These are phyloP conservation scores for Aureobasidium lini DNA, from an alignment of 2,329 filamentous ascomycete species.

Conservation along the genomic window DNA sequence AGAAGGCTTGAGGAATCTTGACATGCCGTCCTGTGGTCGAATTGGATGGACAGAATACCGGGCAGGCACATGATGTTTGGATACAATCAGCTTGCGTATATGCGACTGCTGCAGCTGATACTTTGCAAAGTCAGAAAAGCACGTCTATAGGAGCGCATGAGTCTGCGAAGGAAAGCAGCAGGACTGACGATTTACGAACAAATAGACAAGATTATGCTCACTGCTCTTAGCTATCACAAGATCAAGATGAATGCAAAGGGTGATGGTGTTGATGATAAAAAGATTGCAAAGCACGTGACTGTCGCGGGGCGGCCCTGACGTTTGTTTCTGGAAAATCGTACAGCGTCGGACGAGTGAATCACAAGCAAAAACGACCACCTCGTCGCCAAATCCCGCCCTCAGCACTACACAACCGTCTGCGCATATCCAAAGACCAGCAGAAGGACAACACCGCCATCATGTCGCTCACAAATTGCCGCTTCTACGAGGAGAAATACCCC, in stretches of 20 bases:
- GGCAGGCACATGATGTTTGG: too few species aligned
- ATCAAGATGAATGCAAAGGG: background rate
- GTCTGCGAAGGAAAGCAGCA: too few species aligned
- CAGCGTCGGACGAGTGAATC: background rate
- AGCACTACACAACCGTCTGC: background rate
- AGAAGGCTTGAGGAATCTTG: too few species aligned
- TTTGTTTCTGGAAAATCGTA: constrained; percentile 6
- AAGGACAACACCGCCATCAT: constrained; percentile 14
- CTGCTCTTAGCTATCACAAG: background rate
- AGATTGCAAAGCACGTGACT: constrained; percentile 7
- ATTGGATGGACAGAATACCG: background rate
- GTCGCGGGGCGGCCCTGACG: constrained; percentile 9
- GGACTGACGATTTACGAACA: too few species aligned
- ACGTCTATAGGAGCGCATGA: too few species aligned
- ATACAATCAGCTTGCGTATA: too few species aligned
- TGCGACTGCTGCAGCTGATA: too few species aligned
- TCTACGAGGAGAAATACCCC: constrained; percentile 95
- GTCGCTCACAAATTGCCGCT: constrained; percentile 78
- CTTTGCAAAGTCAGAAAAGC: too few species aligned
- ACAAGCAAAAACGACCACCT: constrained; percentile 3
- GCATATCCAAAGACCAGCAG: background rate
- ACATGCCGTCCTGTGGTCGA: background rate
- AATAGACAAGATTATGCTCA: too few species aligned
- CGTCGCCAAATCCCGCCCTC: background rate
- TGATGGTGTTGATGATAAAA: background rate